Percentiles rank a stretch among this genome's conserved stretches.
Conservation (phyloP, 108 stramenopile genomes). For the Conticribra weissflogii region DNA sequence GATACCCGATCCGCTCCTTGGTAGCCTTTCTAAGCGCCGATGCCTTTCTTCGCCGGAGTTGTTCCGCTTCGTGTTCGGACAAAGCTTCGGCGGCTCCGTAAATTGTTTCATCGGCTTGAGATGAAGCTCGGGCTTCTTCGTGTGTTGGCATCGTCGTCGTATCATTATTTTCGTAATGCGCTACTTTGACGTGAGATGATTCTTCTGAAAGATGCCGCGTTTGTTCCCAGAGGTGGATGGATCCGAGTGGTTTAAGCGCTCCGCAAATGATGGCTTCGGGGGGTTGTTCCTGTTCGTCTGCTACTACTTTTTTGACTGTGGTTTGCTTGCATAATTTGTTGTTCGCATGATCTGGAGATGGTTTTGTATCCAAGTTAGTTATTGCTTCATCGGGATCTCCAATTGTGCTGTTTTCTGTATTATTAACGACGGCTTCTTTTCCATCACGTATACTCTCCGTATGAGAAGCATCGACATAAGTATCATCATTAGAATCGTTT, state of each 20-base stretch:
- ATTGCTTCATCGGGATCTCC: not conserved
- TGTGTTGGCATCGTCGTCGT: not conserved
- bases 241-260: slow-evolving; percentile 34
- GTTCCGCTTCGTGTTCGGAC: slow-evolving; percentile 12
- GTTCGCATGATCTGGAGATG: not conserved
- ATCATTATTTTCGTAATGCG: not conserved
- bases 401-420: not conserved
- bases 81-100: slow-evolving; percentile 17
- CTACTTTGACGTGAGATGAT: not conserved
- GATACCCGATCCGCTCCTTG: slow-evolving; percentile 32
- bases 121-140: not conserved
- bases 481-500: slow-evolving; percentile 1
- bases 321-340: not conserved
- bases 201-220: slow-evolving; percentile 13
- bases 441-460: not conserved
- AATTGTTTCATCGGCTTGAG: slow-evolving; percentile 2
- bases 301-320: too few relatives aligned
- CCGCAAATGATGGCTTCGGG: slow-evolving; percentile 28
- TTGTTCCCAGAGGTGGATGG: slow-evolving; percentile 46
- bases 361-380: too few relatives aligned
- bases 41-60: slow-evolving; percentile 6
- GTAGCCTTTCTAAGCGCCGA: slow-evolving; percentile 17
- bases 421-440: not conserved
- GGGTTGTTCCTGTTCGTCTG: not conserved
- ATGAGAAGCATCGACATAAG: not conserved